Base-by-base conservation (phyloP, 2,329 filamentous ascomycete species). In the Cladosporium sphaerospermum region DNA sequence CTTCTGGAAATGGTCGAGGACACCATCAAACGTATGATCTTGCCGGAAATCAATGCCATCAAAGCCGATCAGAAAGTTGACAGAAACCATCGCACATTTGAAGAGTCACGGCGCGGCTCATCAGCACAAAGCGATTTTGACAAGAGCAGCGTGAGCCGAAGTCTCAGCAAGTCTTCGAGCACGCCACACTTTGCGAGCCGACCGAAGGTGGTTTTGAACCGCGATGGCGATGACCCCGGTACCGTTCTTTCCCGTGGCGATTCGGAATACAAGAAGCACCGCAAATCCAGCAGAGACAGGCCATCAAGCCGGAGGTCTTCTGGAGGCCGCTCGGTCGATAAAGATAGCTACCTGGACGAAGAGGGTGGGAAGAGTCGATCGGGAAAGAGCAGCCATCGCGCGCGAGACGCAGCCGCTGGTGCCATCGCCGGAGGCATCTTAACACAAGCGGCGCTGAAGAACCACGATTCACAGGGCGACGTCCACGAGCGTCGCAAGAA, bases 1-100 rank as follows among this genome's bases (percentile, higher is more conserved):
- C 74, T 96, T 2, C 78, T 96, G 2, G 88, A 93, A 64, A 93
- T 90, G 0, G 91, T 96, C 3, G 91, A 96, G 71, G 90, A 96
- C 71, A 90, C 90, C 11, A 95, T 96, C 64, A 85, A 89, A 57
- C 82, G 90, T 45, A 78, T 96, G 46, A 95, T 96, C 50, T 73
- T 99, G 2, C 93, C 93, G 0, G 92, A 99, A 69, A 77, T 99
- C 42, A 92, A 89, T 62, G 89, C 90, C 9, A 76, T 99, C 52
- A 96, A 96, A 69, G 84, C 91, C 62, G 90, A 96, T 65, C 88
- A 92, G 67, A 91, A 88, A 68, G 85, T 86, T 59, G 83, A 85
- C 57, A 80, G 86, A 59, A 85, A 83, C 62, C 82, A 81, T 9
- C 82, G 81, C 52, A 85, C 84, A 54, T 91, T 88, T 32, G 80